Evolutionary conservation across 2,329 filamentous ascomycete genomes (phyloP).

Genomic region (Cordyceps militaris): DNA sequence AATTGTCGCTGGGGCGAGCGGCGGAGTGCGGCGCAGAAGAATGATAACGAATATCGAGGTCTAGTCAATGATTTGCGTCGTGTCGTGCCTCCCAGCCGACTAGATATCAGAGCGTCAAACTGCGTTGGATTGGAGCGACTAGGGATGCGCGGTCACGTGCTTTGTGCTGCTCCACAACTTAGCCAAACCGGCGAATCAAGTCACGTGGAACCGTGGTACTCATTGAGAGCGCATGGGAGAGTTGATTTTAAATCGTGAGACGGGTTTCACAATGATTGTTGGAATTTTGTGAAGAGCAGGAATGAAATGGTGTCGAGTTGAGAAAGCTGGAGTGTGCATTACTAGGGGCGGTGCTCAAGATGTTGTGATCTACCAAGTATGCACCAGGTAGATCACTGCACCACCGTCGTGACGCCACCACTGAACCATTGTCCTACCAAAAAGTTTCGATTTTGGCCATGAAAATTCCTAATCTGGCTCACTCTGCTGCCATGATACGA

Average conservation of each 20-base stretch:
- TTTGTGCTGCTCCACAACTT: slow-evolving; percentile 2
- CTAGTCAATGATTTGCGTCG: slow-evolving; percentile 12
- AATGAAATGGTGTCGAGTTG: no score
- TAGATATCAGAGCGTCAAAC: slow-evolving; percentile 1
- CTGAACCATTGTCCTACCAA: background rate
- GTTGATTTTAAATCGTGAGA: no score
- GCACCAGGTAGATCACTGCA: background rate
- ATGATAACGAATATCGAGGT: slow-evolving; percentile 11
- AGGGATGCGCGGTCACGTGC: slow-evolving; percentile 17
- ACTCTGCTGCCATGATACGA: background rate
- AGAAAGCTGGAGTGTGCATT: no score
- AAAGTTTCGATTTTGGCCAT: background rate
- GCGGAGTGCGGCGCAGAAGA: slow-evolving; percentile 7
- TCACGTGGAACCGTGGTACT: slow-evolving; percentile 3
- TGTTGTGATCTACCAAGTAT: background rate
- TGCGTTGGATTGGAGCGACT: slow-evolving; percentile 10
- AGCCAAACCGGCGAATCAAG: background rate
- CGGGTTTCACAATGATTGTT: no score
- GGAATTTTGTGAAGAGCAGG: no score
- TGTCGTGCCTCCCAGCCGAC: slow-evolving; percentile 1
- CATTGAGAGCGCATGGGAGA: no score
- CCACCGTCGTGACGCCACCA: background rate
- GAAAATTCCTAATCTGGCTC: background rate
- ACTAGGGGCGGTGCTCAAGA: no score
- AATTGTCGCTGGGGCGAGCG: slow-evolving; percentile 2